Conservation (phyloP, 257 asterid genomes). For the Voacanga thouarsii region DNA sequence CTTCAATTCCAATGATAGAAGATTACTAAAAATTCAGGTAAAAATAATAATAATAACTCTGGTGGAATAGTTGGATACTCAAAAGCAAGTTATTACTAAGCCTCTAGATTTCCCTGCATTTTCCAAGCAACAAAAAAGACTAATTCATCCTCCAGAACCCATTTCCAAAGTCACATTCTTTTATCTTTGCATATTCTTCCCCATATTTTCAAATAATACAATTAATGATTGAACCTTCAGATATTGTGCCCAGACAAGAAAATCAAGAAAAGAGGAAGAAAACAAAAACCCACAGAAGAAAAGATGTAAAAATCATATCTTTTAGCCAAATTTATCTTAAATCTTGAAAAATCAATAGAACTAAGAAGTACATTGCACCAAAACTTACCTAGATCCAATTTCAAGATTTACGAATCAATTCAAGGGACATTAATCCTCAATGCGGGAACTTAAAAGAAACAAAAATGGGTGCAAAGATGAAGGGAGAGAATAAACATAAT, state of each 20-base stretch:
- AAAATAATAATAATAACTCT: not conserved
- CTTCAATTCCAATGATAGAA: not conserved
- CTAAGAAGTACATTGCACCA: not conserved
- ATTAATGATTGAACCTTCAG: not conserved
- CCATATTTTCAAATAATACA: not conserved
- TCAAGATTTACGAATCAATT: conserved; percentile 1
- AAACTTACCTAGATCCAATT: conserved; percentile 9
- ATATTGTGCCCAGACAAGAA: not conserved
- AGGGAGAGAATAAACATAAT: not conserved
- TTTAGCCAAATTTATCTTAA: conserved; percentile 3
- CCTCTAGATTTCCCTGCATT: not conserved
- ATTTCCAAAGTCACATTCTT: not conserved
- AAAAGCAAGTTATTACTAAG: not conserved
- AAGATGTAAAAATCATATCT: not conserved
- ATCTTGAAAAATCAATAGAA: not conserved
- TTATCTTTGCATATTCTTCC: not conserved
- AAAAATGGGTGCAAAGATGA: not conserved
- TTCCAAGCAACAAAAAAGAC: not conserved
- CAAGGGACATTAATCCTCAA: not conserved
- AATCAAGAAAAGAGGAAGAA: not conserved
- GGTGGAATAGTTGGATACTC: not conserved
- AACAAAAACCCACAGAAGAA: not conserved
- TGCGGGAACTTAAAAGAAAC: not conserved
- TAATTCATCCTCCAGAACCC: not conserved
- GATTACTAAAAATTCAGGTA: not conserved